Evolutionary conservation across 2,329 filamentous ascomycete species (phyloP).

Genomic region (Neobulgaria alba): DNA sequence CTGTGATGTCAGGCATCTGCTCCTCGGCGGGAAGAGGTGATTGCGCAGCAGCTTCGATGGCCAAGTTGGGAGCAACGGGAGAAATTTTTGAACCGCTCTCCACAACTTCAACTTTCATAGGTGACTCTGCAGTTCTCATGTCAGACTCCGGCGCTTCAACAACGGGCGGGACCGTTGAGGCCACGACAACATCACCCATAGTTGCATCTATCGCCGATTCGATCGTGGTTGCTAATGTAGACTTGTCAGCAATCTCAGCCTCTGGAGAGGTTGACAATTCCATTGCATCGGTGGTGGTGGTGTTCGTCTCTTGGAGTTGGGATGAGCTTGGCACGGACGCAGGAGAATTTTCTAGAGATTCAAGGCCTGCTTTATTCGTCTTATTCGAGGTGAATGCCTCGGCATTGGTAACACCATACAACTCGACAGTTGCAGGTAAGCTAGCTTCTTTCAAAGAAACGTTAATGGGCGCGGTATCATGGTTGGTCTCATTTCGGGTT

Average conservation of each 20-base stretch:
- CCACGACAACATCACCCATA: constrained; percentile 16
- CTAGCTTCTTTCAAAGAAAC: constrained; percentile 11
- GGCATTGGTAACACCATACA: constrained; percentile 21
- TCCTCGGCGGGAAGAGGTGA: too few species aligned
- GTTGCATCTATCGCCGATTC: constrained; percentile 19
- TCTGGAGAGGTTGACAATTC: constrained; percentile 12
- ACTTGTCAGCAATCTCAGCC: constrained; percentile 4
- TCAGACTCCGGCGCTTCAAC: constrained; percentile 28
- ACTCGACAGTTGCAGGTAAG: constrained; percentile 10
- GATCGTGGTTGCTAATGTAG: constrained; percentile 9
- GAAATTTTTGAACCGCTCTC: constrained; percentile 7
- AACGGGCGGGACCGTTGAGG: constrained; percentile 24
- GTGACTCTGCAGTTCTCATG: constrained; percentile 19
- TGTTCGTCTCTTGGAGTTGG: constrained; percentile 17
- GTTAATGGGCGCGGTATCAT: constrained; percentile 18
- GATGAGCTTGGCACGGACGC: constrained; percentile 10
- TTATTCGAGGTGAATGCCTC: constrained; percentile 25
- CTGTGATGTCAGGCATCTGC: neutral
- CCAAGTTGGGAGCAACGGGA: constrained; percentile 2
- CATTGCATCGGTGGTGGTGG: constrained; percentile 15
- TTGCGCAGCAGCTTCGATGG: too few species aligned
- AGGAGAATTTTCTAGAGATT: constrained; percentile 9
- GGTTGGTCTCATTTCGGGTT: constrained; percentile 24
- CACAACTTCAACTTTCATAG: too few species aligned
- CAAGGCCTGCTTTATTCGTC: constrained; percentile 11